These are phyloP conservation scores for Leccinellum luteum DNA, from an alignment of 768 basidiomycete species.

Conservation along the genomic window DNA sequence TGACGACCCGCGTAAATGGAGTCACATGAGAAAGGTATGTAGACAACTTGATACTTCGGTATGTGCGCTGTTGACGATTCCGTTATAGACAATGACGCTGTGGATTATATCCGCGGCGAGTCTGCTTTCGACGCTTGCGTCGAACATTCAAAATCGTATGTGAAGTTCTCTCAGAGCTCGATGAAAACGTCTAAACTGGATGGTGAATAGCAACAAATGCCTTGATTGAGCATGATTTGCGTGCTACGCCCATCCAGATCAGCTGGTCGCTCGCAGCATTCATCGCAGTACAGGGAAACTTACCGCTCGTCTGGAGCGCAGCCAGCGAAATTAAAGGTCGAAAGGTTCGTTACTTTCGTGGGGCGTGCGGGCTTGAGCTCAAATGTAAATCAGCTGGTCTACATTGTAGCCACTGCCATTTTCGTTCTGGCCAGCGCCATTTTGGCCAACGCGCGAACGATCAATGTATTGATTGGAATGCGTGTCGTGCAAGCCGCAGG, in stretches of 20 bases:
- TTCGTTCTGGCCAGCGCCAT: conserved; percentile 56
- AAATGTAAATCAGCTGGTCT: conserved; percentile 43
- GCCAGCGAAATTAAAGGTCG: conserved; percentile 75
- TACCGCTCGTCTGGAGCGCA: conserved; percentile 67
- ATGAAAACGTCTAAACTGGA: background rate
- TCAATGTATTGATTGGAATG: conserved; percentile 61
- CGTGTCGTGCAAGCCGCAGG: conserved; percentile 67
- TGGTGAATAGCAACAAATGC: conserved; percentile 53
- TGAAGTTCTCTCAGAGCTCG: background rate
- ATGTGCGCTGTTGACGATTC: background rate
- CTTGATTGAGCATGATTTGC: conserved; percentile 56
- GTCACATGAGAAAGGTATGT: conserved; percentile 50
- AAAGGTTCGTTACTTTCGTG: conserved; percentile 42
- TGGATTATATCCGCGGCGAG: conserved; percentile 28
- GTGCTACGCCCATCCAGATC: conserved; percentile 59
- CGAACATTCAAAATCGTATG: conserved; percentile 32
- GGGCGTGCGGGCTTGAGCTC: background rate
- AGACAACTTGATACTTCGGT: background rate
- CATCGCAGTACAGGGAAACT: conserved; percentile 65
- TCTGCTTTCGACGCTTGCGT: conserved; percentile 22
- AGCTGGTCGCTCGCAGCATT: conserved; percentile 70
- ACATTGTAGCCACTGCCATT: conserved; percentile 48
- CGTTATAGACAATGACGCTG: conserved; percentile 21
- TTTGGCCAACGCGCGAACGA: conserved; percentile 53
- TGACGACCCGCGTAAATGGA: conserved; percentile 65